These are phyloP conservation scores for Apiospora marii DNA, from an alignment of 2,329 filamentous ascomycete species.

Conservation along the genomic window DNA sequence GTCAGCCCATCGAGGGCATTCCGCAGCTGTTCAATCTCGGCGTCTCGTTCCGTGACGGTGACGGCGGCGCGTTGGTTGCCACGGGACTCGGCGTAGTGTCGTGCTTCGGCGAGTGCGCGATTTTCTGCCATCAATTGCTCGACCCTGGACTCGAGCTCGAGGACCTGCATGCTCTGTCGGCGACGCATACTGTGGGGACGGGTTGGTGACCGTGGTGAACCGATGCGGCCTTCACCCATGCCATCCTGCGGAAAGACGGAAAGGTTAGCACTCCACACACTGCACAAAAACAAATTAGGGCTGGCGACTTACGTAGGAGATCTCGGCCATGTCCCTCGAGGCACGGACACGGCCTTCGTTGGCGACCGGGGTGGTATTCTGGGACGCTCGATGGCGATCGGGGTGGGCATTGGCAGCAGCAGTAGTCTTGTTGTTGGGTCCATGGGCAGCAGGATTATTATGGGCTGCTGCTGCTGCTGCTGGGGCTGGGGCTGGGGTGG, in stretches of 20 bases:
- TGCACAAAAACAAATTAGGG: constrained; percentile 31
- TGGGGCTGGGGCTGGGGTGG: neutral
- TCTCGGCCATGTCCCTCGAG: constrained; percentile 86
- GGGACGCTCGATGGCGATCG: constrained; percentile 27
- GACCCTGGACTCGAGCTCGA: constrained; percentile 87
- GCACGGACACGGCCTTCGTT: constrained; percentile 87
- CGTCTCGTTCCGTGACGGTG: constrained; percentile 81
- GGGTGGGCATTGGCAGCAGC: neutral
- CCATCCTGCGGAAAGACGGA: constrained; percentile 72
- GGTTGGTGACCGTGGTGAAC: constrained; percentile 90
- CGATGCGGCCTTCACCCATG: constrained; percentile 85
- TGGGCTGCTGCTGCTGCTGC: constrained; percentile 43
- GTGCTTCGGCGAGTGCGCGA: constrained; percentile 76
- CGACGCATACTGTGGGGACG: constrained; percentile 95
- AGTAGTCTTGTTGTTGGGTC: neutral
- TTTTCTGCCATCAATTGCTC: constrained; percentile 90
- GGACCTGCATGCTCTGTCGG: constrained; percentile 95
- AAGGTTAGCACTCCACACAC: constrained; percentile 28
- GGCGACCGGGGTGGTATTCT: constrained; percentile 71
- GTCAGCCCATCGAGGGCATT: constrained; percentile 81
- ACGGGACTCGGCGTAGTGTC: constrained; percentile 71
- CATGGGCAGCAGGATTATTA: constrained; percentile 47
- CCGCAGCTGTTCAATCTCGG: constrained; percentile 84
- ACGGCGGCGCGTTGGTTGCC: constrained; percentile 72
- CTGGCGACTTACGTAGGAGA: constrained; percentile 74